Evolutionary conservation across 495 filamentous ascomycete species (phyloP), one percentile per base, ranked within the genome.

Genomic region (Stereocaulon alpinum): DNA sequence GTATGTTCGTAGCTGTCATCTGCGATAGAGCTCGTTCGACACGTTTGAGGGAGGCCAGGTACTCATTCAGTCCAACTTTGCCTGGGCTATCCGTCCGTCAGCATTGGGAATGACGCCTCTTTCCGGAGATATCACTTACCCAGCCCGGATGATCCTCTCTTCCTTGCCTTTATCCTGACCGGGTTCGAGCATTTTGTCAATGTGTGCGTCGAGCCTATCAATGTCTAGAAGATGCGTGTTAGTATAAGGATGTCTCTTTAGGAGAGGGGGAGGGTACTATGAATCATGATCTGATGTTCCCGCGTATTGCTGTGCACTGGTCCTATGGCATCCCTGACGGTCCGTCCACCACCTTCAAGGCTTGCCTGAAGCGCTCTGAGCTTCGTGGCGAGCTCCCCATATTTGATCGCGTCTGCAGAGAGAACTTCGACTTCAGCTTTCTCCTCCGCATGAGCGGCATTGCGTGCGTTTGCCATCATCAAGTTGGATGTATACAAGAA

Each of bases 301-400:
- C 89, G 86, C 2, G 94, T 97, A 68, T 95, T 94, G 66, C 88
- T 90, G 70, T 91, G 91, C 30, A 97, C 85, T 10, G 94, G 94
- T 1, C 91, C 89, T 50, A 95, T 89, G 11, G 94, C 89, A 61
- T 95, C 86, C 60, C 91, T 86, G 17, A 97, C 90, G 51, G 84
- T 89, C 68, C 89, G 88, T 20, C 90, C 93, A 51, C 87, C 90
- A 34, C 84, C 83, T 62, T 96, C 89, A 14, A 99, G 74, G 64
- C 92, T 82, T 34, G 83, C 83, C 55, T 96, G 77, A 30, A 90
- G 94, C 20, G 87, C 84, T 70, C 91, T 83, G 63, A 99, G 96
- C 76, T 94, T 96, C 73, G 91, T 95, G 34, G 88, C 95, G 66
- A 97, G 80, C 52, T 73, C 67, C 59, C 84, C 82, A 63, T 84